Evolutionary conservation across 352 stramenopile genomes (phyloP), one percentile per base, ranked within the genome.

Genomic region (Phytophthora constricta): DNA sequence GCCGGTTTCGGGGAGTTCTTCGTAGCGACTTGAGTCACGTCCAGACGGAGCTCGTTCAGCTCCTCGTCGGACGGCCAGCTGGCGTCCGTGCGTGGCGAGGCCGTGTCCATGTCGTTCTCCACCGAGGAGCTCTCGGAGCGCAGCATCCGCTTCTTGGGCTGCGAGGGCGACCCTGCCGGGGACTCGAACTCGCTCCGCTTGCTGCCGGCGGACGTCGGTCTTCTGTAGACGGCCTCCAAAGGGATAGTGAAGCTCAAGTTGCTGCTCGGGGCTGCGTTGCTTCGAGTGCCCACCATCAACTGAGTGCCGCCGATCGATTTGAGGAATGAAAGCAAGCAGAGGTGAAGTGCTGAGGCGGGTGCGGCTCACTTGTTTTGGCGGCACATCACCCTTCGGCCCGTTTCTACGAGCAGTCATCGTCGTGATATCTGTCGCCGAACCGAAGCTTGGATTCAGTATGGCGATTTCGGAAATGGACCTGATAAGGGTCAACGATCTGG

Each of bases 121-220:
- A 33, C 13, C n/a, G n/a, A n/a, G 16, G 27, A 33, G 34, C 41
- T 56, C 33, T 51, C 52, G 23, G 49, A 49, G 4, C 60, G 43
- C 9, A 86, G 57, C 79, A 90, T 77, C 46, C 69, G 66, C 42
- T 76, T 80, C 72, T 87, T 87, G 47, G 67, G 68, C 59, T 76
- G 64, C n/a, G 77, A 59, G 74, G 68, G 42, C 60, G 77, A 28
- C 62, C 43, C 34, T n/a, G n/a, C 33, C 27, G 33, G 13, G 43
- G 2, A 26, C 27, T 68, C 34, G 27, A 60, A 45, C 0, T 41
- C 46, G 22, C 20, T 13, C 48, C 64, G 58, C 28, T 72, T 71
- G 48, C 5, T 1, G 43, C 55, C 48, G 17, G 19, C 13, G 11
- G 25, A 16, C 11, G 49, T n/a, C 25, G n/a, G n/a, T n/a, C 22